Conservation (phyloP, 2,329 filamentous ascomycete genomes). For the Penicillium verrucosum region DNA sequence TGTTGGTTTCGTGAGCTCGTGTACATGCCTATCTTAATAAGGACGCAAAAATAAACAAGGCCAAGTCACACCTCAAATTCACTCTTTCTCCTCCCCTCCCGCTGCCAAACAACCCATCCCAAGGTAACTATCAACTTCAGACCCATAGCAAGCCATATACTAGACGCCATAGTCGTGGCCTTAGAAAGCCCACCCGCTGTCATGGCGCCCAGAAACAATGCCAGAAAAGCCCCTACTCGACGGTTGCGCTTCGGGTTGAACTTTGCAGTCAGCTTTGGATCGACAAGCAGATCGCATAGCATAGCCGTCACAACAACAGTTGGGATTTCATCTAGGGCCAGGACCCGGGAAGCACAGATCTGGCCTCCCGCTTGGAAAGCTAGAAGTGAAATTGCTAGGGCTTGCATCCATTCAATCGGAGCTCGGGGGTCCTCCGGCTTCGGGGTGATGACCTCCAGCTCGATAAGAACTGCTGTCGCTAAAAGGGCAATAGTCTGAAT, state of each 20-base stretch:
- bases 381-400: constrained; percentile 39
- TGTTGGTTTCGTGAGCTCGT: neutral
- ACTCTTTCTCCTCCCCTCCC: constrained; percentile 1
- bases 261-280: constrained; percentile 27
- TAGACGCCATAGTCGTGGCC: constrained; percentile 33
- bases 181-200: constrained; percentile 41
- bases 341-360: constrained; percentile 37
- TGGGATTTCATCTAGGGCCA: constrained; percentile 40
- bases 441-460: constrained; percentile 32
- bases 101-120: constrained; percentile 39
- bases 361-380: constrained; percentile 44
- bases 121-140: constrained; percentile 37
- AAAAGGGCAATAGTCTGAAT: constrained; percentile 38
- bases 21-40: neutral
- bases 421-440: constrained; percentile 29
- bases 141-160: constrained; percentile 41
- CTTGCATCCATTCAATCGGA: constrained; percentile 36
- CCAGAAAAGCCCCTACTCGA: constrained; percentile 36
- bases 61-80: neutral
- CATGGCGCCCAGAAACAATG: constrained; percentile 42
- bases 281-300: constrained; percentile 40
- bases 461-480: constrained; percentile 36
- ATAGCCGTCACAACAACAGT: constrained; percentile 43
- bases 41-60: neutral
- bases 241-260: constrained; percentile 34